Percentiles rank a stretch among this genome's conserved stretches.
Evolutionary conservation across 345 rosid genomes (phyloP).

Genomic region (Salix purpurea): DNA sequence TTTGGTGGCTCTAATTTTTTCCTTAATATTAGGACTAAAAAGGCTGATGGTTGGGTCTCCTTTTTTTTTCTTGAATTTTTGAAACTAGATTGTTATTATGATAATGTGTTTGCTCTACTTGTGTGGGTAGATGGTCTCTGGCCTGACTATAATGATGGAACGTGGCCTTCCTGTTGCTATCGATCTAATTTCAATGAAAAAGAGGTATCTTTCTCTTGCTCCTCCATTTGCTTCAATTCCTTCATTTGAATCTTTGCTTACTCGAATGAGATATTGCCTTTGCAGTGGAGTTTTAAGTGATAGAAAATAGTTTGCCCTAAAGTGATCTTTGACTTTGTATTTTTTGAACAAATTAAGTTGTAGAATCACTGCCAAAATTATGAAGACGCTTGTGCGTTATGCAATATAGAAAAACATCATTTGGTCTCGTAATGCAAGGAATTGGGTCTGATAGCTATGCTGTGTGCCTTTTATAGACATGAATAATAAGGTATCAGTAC

Average conservation of each 20-base stretch:
- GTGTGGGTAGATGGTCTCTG: slow-evolving; percentile 75
- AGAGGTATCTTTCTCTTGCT: slow-evolving; percentile 41
- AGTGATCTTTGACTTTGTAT: background rate
- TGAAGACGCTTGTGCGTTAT: background rate
- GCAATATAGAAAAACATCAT: background rate
- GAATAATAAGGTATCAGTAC: too few species aligned
- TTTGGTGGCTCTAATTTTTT: background rate
- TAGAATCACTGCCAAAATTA: background rate
- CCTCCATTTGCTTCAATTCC: background rate
- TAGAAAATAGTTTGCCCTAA: background rate
- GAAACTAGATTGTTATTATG: background rate
- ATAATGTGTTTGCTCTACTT: background rate
- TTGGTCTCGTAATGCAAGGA: too few species aligned
- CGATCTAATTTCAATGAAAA: slow-evolving; percentile 52
- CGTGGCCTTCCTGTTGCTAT: slow-evolving; percentile 84
- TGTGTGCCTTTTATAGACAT: too few species aligned
- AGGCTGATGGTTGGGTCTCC: background rate
- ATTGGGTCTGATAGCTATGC: too few species aligned
- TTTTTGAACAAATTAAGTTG: background rate
- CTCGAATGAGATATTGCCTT: background rate
- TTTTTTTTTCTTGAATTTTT: background rate
- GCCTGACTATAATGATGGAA: slow-evolving; percentile 94
- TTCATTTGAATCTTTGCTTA: background rate
- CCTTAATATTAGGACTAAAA: background rate
- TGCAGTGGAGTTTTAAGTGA: background rate